Evolutionary conservation across 75 land plant species (phyloP).

Genomic region (Cunninghamia lanceolata): DNA sequence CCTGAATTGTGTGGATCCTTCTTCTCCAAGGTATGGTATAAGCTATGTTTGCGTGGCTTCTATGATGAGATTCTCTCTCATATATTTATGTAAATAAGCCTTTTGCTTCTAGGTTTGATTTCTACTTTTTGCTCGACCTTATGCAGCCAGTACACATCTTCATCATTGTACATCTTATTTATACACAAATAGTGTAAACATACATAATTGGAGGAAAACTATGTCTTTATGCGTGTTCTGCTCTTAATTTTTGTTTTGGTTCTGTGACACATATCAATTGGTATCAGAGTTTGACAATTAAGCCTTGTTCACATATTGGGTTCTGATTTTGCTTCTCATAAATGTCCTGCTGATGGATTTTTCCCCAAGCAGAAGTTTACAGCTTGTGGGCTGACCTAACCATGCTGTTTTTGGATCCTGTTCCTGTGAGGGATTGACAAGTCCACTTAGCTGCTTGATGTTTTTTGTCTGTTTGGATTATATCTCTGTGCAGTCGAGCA

Average conservation of each 20-base stretch:
- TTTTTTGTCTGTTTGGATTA: neutral
- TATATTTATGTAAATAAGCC: neutral
- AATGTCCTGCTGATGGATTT: neutral
- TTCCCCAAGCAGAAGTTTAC: neutral
- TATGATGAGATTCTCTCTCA: neutral
- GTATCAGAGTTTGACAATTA: neutral
- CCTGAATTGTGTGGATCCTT: constrained; percentile 95
- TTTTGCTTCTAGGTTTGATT: neutral
- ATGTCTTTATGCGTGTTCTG: no score
- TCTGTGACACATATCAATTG: neutral
- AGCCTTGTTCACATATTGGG: neutral
- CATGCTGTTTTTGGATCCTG: neutral
- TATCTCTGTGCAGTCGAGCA: neutral
- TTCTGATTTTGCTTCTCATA: neutral
- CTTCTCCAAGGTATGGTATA: constrained; percentile 72
- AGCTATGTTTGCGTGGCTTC: neutral
- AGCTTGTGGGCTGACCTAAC: neutral
- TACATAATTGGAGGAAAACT: neutral
- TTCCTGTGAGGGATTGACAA: neutral
- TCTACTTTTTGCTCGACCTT: neutral
- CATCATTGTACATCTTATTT: neutral
- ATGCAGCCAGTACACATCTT: neutral
- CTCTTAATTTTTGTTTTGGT: neutral
- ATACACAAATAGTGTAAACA: neutral
- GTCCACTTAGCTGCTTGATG: neutral